These are phyloP conservation scores for Lactarius vividus DNA, from an alignment of 768 basidiomycete species.

Conservation along the genomic window DNA sequence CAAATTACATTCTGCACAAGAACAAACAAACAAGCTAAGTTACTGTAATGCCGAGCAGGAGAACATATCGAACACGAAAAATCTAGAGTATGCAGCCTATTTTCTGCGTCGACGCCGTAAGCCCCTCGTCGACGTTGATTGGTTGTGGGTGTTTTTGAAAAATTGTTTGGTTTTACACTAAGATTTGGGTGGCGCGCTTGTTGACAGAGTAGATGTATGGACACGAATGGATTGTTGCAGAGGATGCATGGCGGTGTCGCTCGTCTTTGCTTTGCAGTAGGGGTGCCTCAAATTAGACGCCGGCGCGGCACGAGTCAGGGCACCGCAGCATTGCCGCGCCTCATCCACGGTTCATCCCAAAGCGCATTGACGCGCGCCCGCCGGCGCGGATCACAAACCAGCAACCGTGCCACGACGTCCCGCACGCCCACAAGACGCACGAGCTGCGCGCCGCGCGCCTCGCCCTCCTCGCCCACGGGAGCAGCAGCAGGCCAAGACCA, in stretches of 20 bases:
- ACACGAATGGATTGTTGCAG: neutral
- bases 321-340: neutral
- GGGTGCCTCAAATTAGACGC: too few species aligned
- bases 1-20: neutral
- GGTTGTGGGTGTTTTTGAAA: neutral
- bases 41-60: neutral
- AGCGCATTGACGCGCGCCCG: conserved; percentile 56
- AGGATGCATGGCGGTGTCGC: conserved; percentile 7
- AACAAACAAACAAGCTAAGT: neutral
- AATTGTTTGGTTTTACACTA: neutral
- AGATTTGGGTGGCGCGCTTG: neutral
- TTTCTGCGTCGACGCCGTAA: neutral
- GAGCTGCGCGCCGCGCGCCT: conserved; percentile 37
- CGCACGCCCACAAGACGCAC: conserved; percentile 45
- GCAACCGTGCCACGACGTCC: conserved; percentile 54
- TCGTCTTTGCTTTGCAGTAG: neutral
- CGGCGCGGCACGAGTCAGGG: neutral
- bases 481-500: conserved; percentile 61
- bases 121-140: too few species aligned
- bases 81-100: neutral
- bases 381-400: conserved; percentile 67
- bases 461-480: conserved; percentile 9
- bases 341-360: conserved; percentile 25
- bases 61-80: neutral
- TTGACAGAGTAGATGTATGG: neutral